These are phyloP conservation scores for Cucurbita moschata DNA, from an alignment of 306 rosid species.

Conservation along the genomic window DNA sequence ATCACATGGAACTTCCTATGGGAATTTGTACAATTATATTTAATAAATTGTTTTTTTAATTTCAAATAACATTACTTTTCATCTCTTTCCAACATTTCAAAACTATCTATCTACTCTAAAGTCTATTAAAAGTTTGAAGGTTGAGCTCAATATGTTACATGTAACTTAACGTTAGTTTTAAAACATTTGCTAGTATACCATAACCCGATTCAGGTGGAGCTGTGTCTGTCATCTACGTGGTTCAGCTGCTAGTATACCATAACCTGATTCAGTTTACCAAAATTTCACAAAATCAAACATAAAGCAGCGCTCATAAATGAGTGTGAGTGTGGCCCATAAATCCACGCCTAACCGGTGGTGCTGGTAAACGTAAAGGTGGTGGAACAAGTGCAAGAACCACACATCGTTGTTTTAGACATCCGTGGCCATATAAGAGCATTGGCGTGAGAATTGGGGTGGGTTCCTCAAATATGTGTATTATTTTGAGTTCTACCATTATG, in stretches of 20 bases:
- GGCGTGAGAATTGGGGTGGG: conserved; percentile 58
- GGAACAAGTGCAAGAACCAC: conserved; percentile 27
- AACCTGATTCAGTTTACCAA: conserved; percentile 82
- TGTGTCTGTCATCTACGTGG: conserved; percentile 55
- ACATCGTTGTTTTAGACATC: conserved; percentile 24
- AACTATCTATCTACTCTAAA: too few relatives aligned
- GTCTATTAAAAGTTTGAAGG: too few relatives aligned
- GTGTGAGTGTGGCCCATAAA: neutral
- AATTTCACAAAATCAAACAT: neutral
- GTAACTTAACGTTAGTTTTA: too few relatives aligned
- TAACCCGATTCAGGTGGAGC: too few relatives aligned
- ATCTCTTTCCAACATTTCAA: too few relatives aligned
- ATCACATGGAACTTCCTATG: neutral
- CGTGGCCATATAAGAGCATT: conserved; percentile 26
- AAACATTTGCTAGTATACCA: too few relatives aligned
- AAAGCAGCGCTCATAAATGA: neutral
- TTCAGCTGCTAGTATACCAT: conserved; percentile 46
- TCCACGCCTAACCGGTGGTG: neutral
- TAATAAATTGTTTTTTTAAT: too few relatives aligned
- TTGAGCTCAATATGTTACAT: too few relatives aligned
- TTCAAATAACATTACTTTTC: too few relatives aligned
- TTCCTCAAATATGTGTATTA: conserved; percentile 7
- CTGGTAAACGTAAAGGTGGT: neutral
- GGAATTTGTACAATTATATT: neutral
- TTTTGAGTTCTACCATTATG: too few relatives aligned